Evolutionary conservation across 441 rosid species (phyloP).

Genomic region (Francoa sonchifolia): DNA sequence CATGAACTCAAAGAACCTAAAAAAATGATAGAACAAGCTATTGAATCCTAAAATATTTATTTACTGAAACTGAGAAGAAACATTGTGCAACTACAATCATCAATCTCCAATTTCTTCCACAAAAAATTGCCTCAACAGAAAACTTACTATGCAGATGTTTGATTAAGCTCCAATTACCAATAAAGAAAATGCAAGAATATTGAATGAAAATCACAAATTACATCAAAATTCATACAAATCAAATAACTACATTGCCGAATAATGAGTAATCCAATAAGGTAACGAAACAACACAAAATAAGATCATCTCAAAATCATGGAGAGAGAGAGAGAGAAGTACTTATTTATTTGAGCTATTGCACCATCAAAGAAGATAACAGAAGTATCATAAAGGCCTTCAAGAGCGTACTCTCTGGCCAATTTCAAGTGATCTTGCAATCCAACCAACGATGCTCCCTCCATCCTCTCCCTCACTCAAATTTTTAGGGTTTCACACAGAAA

Average conservation of each 20-base stretch:
- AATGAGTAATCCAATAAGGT: neutral
- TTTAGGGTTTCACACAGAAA: constrained; percentile 20
- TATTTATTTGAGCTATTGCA: constrained; percentile 99
- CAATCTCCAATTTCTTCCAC: no score
- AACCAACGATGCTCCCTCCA: constrained; percentile 51
- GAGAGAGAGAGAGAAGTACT: constrained; percentile 27
- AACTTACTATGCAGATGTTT: no score
- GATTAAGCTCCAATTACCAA: no score
- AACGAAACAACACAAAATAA: neutral
- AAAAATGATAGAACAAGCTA: no score
- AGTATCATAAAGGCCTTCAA: constrained; percentile 97
- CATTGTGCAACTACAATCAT: no score
- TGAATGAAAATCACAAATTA: no score
- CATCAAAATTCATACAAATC: neutral
- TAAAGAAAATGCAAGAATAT: no score
- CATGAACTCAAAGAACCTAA: neutral
- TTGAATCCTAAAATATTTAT: neutral
- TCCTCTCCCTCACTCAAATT: constrained; percentile 15
- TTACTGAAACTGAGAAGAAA: no score
- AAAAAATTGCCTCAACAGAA: no score
- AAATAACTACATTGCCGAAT: neutral
- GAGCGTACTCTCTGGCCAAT: constrained; percentile 86
- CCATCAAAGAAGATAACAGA: constrained; percentile 97
- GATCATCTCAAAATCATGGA: neutral
- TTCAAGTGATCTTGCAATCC: constrained; percentile 95